phyloP scores from a whole-genome alignment of 768 basidiomycete genomes.

The Kwoniella shandongensis region DNA sequence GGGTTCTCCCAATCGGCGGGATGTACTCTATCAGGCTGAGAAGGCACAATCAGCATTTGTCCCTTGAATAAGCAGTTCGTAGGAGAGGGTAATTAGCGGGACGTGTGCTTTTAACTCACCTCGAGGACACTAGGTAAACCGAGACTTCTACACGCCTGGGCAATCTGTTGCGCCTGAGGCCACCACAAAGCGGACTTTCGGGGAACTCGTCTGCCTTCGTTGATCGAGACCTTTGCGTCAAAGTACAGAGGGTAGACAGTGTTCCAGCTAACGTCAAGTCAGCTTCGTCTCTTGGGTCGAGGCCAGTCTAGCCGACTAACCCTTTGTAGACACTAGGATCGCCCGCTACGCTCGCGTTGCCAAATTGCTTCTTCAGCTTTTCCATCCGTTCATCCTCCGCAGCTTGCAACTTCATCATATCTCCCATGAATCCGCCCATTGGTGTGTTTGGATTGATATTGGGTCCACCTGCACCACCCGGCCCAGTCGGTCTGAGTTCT shows the following conservation, averaged over 20 bases:
- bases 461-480: constrained; percentile 9
- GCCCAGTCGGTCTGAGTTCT: constrained; percentile 21
- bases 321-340: constrained; percentile 45
- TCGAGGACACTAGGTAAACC: constrained; percentile 82
- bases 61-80: neutral
- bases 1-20: constrained; percentile 99
- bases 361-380: constrained; percentile 45
- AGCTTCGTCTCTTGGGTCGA: constrained; percentile 3
- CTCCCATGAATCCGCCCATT: constrained; percentile 54
- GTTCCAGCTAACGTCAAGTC: constrained; percentile 67
- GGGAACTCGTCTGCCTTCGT: constrained; percentile 76
- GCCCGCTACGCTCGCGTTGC: constrained; percentile 31
- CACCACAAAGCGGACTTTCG: constrained; percentile 84
- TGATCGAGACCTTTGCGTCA: constrained; percentile 88
- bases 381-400: constrained; percentile 31
- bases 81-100: neutral
- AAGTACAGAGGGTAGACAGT: constrained; percentile 96
- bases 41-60: neutral
- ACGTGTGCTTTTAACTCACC: constrained; percentile 55
- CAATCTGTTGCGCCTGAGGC: constrained; percentile 91
- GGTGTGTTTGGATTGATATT: constrained; percentile 39
- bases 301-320: constrained; percentile 25
- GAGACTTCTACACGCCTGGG: constrained; percentile 73
- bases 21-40: constrained; percentile 70
- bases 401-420: constrained; percentile 52